Evolutionary conservation across 805 yeast genomes (phyloP), one percentile per base, ranked within the genome.

Genomic region (Kregervanrija fluxuum): DNA sequence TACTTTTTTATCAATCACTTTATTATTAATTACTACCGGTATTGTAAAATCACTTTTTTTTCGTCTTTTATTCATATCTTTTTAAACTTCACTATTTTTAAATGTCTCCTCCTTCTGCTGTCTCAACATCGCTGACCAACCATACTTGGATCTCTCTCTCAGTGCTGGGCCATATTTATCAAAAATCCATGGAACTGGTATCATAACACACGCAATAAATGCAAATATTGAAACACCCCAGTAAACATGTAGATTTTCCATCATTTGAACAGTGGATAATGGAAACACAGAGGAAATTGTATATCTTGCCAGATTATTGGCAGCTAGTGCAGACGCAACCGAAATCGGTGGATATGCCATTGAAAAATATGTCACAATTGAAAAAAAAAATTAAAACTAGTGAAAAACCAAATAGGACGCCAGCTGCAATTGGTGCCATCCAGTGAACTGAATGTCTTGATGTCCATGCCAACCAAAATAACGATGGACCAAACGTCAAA

Each of bases 261-360:
- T 82, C 95, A 89, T 85, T 65, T 88, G 96, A 15, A 80, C 75
- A 1, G 89, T 85, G 66, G 89, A 88, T 47, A 89, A 69, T 45
- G 96, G 96, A 71, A 89, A 82, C 15, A 80, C 85, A 6, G 87
- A 79, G 9, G 95, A 87, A 49, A 84, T 60, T 31, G 82, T 53
- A 59, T 86, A 87, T 66, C 96, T 76, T 46, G 82, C 63, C 56
- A 89, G 69, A 60, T 85, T 86, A 65, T 88, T 89, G 11, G 95
- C 96, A 33, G 95, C 95, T 49, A 87, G 63, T 3, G 95, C 91
- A n/a, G 91, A 81, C 0, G 96, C 95, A 16, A 87, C 83, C 32
- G 75, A 73, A 32, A 79, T 63, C 39, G 91, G 88, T 28, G 93
- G 91, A 61, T 79, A 85, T 4, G 84, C 62, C 71, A 79, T 71